Evolutionary conservation across 192 early-diverging fungal genomes (phyloP).

Genomic region (Rhizophlyctis rosea): DNA sequence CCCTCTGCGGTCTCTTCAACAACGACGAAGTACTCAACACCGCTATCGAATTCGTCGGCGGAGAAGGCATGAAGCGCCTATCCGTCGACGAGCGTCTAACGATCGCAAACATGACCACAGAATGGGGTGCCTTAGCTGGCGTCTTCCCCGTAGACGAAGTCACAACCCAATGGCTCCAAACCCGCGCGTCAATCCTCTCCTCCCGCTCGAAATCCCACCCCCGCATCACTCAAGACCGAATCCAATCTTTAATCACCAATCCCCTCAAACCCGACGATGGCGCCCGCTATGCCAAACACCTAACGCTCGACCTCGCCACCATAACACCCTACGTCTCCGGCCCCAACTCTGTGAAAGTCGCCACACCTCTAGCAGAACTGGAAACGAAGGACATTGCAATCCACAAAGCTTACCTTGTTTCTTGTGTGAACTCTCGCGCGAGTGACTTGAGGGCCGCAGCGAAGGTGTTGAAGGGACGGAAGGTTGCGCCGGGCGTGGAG

Average conservation of each 20-base stretch:
- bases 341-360: conserved; percentile 94
- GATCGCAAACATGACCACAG: conserved; percentile 99
- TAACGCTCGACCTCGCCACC: conserved; percentile 84
- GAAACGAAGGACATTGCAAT: conserved; percentile 74
- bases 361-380: conserved; percentile 73
- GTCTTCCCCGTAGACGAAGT: conserved; percentile 89
- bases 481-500: conserved; percentile 75
- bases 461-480: conserved; percentile 55
- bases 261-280: conserved; percentile 38
- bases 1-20: conserved; percentile 88
- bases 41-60: conserved; percentile 92
- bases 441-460: conserved; percentile 88
- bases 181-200: conserved; percentile 51
- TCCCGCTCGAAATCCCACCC: conserved; percentile 26
- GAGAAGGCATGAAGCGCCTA: conserved; percentile 54
- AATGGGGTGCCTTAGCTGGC: conserved; percentile 98
- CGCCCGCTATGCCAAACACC: conserved; percentile 78
- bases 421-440: conserved; percentile 92
- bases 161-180: conserved; percentile 70
- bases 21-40: conserved; percentile 95
- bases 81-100: conserved; percentile 88
- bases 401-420: conserved; percentile 95
- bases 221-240: conserved; percentile 40
- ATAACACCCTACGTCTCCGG: conserved; percentile 88
- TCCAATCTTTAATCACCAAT: conserved; percentile 25